Conservation (phyloP, 2,329 filamentous ascomycete genomes). For the Aciculosporium take region DNA sequence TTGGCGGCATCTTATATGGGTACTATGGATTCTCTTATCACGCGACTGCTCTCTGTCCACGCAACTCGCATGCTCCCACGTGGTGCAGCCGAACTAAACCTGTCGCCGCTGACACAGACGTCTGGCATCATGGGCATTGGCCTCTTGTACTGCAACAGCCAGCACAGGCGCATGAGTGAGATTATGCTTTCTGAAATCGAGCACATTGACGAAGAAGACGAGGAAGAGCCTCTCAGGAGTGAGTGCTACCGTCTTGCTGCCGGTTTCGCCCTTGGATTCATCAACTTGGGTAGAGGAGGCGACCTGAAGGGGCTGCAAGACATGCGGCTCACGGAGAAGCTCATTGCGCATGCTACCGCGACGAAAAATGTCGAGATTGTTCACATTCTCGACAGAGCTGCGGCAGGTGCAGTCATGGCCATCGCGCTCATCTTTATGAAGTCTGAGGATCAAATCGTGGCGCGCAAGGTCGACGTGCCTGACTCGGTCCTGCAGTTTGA, state of each 20-base stretch:
- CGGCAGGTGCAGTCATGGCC: slow-evolving; percentile 83
- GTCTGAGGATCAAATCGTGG: slow-evolving; percentile 73
- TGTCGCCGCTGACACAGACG: slow-evolving; percentile 86
- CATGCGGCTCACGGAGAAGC: slow-evolving; percentile 80
- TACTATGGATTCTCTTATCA: slow-evolving; percentile 94
- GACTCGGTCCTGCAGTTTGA: slow-evolving; percentile 86
- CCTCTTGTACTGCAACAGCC: slow-evolving; percentile 82
- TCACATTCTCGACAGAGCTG: slow-evolving; percentile 83
- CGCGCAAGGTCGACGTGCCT: slow-evolving; percentile 84
- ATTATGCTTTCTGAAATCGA: slow-evolving; percentile 98
- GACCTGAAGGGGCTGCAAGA: slow-evolving; percentile 82
- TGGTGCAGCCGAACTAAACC: slow-evolving; percentile 83
- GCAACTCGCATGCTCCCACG: slow-evolving; percentile 87
- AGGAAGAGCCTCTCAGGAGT: slow-evolving; percentile 73
- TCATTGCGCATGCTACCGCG: slow-evolving; percentile 72
- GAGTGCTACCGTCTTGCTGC: slow-evolving; percentile 94
- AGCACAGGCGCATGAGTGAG: slow-evolving; percentile 96
- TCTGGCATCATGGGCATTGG: slow-evolving; percentile 96
- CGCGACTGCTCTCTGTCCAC: slow-evolving; percentile 83
- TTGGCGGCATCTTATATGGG: slow-evolving; percentile 88
- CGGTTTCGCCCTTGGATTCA: slow-evolving; percentile 83
- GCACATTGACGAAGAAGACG: slow-evolving; percentile 63
- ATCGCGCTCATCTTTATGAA: slow-evolving; percentile 94
- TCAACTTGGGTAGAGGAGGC: slow-evolving; percentile 84
- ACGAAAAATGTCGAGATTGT: slow-evolving; percentile 85